phyloP scores from a whole-genome alignment of 148 eudicot genomes.

The Bassia scoparia region DNA sequence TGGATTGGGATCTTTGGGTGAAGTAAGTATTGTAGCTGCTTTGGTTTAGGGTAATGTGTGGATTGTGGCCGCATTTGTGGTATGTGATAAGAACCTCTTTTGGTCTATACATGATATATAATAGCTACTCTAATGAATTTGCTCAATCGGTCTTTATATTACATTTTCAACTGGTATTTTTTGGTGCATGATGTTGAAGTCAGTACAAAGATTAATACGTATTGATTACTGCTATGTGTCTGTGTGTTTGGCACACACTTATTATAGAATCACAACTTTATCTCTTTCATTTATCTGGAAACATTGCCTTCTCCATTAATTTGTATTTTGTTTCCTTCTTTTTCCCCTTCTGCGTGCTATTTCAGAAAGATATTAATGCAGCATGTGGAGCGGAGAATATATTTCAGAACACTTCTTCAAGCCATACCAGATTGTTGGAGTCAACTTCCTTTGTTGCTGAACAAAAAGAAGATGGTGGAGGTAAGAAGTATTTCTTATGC shows the following conservation, averaged over 20 bases:
- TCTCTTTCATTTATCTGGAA: neutral
- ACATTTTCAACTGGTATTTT: no score
- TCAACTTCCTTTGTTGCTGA: constrained; percentile 86
- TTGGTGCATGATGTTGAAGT: no score
- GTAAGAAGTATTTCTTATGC: constrained; percentile 33
- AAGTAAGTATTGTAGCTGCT: neutral
- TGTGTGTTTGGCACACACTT: no score
- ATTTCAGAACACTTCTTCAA: constrained; percentile 81
- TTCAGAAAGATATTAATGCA: constrained; percentile 58
- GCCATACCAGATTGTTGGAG: constrained; percentile 98
- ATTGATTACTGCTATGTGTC: neutral
- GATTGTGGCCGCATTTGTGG: no score
- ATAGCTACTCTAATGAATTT: no score
- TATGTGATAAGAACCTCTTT: no score
- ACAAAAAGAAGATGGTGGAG: constrained; percentile 92
- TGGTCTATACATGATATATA: no score
- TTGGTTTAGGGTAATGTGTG: neutral
- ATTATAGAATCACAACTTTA: no score
- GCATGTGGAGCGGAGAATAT: constrained; percentile 62
- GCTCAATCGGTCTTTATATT: no score
- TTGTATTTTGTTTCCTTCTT: neutral
- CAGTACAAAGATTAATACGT: no score
- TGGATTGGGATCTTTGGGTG: neutral
- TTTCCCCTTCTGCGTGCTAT: constrained; percentile 6
- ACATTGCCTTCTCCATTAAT: neutral